phyloP scores from a whole-genome alignment of 2,329 filamentous ascomycete genomes.

The Ciborinia camelliae region DNA sequence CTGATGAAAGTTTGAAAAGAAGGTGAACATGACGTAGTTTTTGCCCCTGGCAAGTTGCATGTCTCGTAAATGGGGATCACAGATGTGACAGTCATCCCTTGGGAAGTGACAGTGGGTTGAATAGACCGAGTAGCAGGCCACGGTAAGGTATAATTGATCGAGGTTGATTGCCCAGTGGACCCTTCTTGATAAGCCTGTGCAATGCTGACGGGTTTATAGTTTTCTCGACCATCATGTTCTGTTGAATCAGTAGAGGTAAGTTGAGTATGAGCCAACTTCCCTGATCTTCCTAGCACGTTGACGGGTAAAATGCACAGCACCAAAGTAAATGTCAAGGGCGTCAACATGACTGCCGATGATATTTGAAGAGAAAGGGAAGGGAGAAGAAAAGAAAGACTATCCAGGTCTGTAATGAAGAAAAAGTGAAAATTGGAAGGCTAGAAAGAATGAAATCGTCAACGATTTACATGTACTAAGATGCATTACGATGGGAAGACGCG shows the following conservation, averaged over 20 bases:
- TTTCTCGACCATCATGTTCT: neutral
- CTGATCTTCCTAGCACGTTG: neutral
- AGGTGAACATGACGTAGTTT: constrained; percentile 26
- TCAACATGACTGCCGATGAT: neutral
- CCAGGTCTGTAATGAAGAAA: constrained; percentile 3
- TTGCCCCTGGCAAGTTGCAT: constrained; percentile 25
- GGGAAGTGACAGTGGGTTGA: constrained; percentile 19
- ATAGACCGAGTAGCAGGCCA: constrained; percentile 19
- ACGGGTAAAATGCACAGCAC: constrained; percentile 3
- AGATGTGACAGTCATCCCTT: constrained; percentile 27
- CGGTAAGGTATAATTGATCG: constrained; percentile 21
- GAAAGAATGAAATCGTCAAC: constrained; percentile 13
- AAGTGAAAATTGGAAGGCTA: neutral
- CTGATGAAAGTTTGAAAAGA: constrained; percentile 24
- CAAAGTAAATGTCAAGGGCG: neutral
- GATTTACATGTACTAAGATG: neutral
- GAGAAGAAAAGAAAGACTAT: neutral
- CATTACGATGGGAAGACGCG: neutral
- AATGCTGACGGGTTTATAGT: neutral
- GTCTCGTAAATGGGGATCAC: constrained; percentile 27
- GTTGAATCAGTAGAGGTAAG: neutral
- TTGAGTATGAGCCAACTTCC: neutral
- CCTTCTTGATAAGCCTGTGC: constrained; percentile 2
- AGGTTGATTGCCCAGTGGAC: neutral
- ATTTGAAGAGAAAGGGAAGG: neutral